Percentiles rank a stretch among this genome's conserved stretches.
Conservation (phyloP, 2,329 filamentous ascomycete genomes). For the Myriosclerotinia duriaeana region DNA sequence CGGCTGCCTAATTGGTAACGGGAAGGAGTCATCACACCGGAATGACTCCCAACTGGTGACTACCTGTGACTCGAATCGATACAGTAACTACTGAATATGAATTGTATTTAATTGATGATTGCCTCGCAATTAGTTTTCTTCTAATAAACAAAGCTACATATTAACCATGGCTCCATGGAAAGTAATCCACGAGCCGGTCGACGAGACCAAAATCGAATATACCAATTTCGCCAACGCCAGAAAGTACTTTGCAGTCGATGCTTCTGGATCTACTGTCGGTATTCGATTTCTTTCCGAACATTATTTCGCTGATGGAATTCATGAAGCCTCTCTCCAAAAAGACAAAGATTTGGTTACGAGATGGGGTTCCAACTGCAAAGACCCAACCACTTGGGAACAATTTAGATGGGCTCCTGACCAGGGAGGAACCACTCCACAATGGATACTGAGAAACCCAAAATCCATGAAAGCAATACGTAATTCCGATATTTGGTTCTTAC, state of each 20-base stretch:
- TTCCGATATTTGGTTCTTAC: slow-evolving; percentile 5
- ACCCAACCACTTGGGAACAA: slow-evolving; percentile 4
- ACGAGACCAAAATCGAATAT: background rate
- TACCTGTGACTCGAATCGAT: background rate
- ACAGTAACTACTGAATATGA: background rate
- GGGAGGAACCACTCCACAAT: background rate
- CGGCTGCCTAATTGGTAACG: background rate
- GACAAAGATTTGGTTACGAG: slow-evolving; percentile 7
- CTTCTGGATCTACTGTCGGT: background rate
- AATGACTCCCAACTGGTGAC: background rate
- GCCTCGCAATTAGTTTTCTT: background rate
- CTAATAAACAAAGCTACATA: background rate
- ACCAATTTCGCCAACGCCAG: slow-evolving; percentile 1
- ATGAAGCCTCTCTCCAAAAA: background rate
- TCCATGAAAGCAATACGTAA: background rate
- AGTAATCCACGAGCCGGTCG: background rate
- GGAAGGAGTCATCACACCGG: background rate
- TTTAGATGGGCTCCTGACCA: background rate
- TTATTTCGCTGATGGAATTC: background rate
- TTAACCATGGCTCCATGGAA: slow-evolving; percentile 11
- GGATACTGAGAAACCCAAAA: background rate
- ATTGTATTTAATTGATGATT: background rate
- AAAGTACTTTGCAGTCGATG: background rate
- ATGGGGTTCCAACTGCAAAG: background rate
- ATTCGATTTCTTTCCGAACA: background rate